Evolutionary conservation across 768 basidiomycete genomes (phyloP), one percentile per base, ranked within the genome.

Genomic region (Tylopilus felleus): DNA sequence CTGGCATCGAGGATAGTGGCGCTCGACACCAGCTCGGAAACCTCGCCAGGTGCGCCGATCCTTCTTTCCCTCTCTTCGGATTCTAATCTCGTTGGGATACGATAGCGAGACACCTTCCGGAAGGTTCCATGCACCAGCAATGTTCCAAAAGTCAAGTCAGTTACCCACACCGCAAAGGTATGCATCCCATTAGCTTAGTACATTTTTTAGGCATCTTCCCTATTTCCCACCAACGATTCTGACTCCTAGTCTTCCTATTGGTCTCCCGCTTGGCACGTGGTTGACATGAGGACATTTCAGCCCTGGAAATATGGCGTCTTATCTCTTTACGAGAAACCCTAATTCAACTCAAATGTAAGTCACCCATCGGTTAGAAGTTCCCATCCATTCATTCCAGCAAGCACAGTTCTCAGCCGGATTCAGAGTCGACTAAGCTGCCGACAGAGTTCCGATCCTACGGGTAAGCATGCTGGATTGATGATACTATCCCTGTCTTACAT

Each of bases 81-180:
- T 55, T 22, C 28, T 56, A n/a, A 61, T 40, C 8, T 38, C 5
- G 21, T 45, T 22, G 25, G 6, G 8, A 36, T 16, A 42, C 25
- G 22, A 38, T 23, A 65, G 65, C 17, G 56, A 36, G 13, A 53
- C 35, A 5, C 50, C 56, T 31, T 59, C 49, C 27, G 49, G 43
- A 27, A 47, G 19, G 40, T 23, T 17, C n/a, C 55, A 49, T 36
- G 22, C 38, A 9, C 47, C 36, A 3, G 53, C 47, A 27, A 39
- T 47, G 8, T 56, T 57, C 42, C 63, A 51, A 49, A 67, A 51
- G 51, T 48, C 56, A 49, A 56, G 27, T 38, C 65, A 70, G 45
- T 59, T 71, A 29, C 70, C 70, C 14, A 69, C 68, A 14, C 70
- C 68, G 8, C 65, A 65, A 19, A 69, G 70, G 68, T 68, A 55